Evolutionary conservation across 2,329 filamentous ascomycete genomes (phyloP).

Genomic region (Colletotrichum acutatum): DNA sequence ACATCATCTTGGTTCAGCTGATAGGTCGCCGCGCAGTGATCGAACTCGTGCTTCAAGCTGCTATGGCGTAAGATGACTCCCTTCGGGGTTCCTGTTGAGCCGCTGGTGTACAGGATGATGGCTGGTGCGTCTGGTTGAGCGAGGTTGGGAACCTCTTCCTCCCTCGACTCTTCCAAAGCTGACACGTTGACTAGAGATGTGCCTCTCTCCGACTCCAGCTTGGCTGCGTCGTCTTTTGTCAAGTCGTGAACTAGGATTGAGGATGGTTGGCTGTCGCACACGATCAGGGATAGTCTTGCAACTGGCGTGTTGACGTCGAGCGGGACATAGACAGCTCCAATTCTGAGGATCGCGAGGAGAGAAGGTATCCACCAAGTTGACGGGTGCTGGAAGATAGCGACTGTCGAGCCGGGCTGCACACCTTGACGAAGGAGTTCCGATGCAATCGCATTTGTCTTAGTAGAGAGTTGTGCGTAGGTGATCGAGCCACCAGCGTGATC

Average conservation of each 20-base stretch:
- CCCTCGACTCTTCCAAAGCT: neutral
- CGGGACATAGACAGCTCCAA: conserved; percentile 52
- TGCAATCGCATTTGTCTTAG: neutral
- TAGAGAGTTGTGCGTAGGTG: neutral
- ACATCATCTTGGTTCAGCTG: conserved; percentile 38
- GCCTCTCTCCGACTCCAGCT: neutral
- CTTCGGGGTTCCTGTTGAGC: conserved; percentile 51
- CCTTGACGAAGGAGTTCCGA: neutral
- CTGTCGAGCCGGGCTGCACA: conserved; percentile 37
- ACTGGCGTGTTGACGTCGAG: conserved; percentile 49
- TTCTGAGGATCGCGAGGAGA: conserved; percentile 52
- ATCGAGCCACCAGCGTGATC: neutral
- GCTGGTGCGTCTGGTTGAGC: conserved; percentile 32
- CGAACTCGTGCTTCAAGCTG: conserved; percentile 5
- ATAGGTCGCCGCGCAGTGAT: neutral
- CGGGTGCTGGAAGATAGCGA: conserved; percentile 54
- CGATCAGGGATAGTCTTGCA: conserved; percentile 45
- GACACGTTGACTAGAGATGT: neutral
- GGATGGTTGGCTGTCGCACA: conserved; percentile 42
- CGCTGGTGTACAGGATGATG: conserved; percentile 47
- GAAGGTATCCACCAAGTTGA: conserved; percentile 47
- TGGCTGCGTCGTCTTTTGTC: conserved; percentile 6
- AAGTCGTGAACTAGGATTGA: conserved; percentile 37
- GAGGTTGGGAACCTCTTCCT: neutral
- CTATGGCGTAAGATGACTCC: conserved; percentile 46